Evolutionary conservation across 306 rosid species (phyloP).

Genomic region (Cercis canadensis): DNA sequence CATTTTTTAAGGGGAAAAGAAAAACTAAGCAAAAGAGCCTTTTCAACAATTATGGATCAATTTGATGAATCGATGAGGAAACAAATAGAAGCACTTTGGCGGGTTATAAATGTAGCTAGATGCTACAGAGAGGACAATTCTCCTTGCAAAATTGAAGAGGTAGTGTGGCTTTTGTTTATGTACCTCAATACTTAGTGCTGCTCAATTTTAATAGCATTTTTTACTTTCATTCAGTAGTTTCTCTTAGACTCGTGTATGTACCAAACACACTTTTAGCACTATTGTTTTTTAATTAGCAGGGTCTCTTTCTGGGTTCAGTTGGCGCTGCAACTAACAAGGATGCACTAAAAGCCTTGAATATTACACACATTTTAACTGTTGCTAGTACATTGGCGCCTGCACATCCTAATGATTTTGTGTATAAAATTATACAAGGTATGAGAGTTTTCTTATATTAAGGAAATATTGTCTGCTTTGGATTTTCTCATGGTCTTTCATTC

Average conservation of each 20-base stretch:
- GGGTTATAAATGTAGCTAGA: constrained; percentile 36
- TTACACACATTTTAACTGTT: constrained; percentile 82
- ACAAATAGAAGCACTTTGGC: constrained; percentile 40
- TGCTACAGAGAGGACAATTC: constrained; percentile 46
- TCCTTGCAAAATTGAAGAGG: constrained; percentile 82
- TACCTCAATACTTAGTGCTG: not conserved
- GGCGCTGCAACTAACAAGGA: constrained; percentile 66
- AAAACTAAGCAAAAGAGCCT: constrained; percentile 21
- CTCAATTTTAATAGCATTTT: not conserved
- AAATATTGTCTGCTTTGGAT: constrained; percentile 2
- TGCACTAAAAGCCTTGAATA: constrained; percentile 56
- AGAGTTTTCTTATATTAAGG: constrained; percentile 16
- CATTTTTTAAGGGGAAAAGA: constrained; percentile 14
- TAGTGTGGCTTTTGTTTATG: constrained; percentile 18
- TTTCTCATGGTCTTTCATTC: not conserved
- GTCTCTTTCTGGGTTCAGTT: constrained; percentile 81
- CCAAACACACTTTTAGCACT: not conserved
- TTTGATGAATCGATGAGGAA: constrained; percentile 49
- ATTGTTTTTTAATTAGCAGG: constrained; percentile 48
- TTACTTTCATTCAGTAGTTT: constrained; percentile 15
- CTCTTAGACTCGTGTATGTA: not conserved
- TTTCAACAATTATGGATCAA: constrained; percentile 37
- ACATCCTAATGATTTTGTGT: constrained; percentile 63
- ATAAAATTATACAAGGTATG: constrained; percentile 66
- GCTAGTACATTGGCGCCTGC: constrained; percentile 57